A percentile compares a stretch with the other conserved stretches of the same genome.
Evolutionary conservation across 495 filamentous ascomycete genomes (phyloP).

Genomic region (Penicillium cataractarum): DNA sequence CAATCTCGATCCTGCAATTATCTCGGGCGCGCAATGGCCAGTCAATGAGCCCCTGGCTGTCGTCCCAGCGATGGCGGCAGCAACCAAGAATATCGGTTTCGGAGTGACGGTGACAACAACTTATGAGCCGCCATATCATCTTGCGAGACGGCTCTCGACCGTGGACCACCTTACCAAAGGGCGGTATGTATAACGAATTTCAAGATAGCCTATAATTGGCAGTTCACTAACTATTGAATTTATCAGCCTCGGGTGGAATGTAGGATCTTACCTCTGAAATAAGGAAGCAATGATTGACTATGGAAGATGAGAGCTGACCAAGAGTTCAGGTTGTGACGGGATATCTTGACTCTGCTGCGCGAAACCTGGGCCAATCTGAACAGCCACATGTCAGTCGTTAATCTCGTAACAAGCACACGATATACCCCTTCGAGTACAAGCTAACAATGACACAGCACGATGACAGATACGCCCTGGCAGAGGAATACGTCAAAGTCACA

Average conservation of each 20-base stretch:
- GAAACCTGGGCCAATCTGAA: conserved; percentile 58
- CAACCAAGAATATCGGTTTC: conserved; percentile 66
- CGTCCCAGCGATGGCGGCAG: conserved; percentile 51
- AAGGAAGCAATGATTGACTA: not conserved
- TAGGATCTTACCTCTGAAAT: conserved; percentile 12
- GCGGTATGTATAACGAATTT: conserved; percentile 37
- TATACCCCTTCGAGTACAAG: not conserved
- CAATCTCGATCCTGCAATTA: conserved; percentile 59
- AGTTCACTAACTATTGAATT: not conserved
- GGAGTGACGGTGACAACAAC: conserved; percentile 72
- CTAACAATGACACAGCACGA: conserved; percentile 55
- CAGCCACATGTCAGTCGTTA: conserved; percentile 51
- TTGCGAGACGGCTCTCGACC: conserved; percentile 65
- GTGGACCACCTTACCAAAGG: conserved; percentile 71
- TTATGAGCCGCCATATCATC: conserved; percentile 71
- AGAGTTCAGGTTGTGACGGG: conserved; percentile 59
- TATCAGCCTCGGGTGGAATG: conserved; percentile 61
- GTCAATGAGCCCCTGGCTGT: conserved; percentile 57
- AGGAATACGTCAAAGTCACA: conserved; percentile 69
- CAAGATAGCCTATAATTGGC: not conserved
- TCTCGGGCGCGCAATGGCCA: conserved; percentile 68
- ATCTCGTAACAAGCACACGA: not conserved
- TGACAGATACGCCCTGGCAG: conserved; percentile 66
- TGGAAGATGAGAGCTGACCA: not conserved
- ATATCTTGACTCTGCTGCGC: conserved; percentile 68